Conservation (phyloP, 2,329 filamentous ascomycete species). For the Talaromyces pinophilus region DNA sequence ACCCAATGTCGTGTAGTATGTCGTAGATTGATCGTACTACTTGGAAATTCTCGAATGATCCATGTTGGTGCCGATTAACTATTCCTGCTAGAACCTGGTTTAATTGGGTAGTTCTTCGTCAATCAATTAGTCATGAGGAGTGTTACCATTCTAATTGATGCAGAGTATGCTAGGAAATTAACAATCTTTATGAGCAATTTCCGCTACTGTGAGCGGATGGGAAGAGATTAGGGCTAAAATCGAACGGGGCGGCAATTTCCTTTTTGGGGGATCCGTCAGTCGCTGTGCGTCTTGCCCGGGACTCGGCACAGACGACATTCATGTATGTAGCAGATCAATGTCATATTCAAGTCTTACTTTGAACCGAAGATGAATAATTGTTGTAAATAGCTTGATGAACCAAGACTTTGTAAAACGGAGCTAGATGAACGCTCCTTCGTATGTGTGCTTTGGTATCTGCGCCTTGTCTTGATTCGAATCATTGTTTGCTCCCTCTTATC, state of each 20-base stretch:
- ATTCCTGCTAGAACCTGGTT: not conserved
- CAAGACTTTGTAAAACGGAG: not conserved
- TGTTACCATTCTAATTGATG: not conserved
- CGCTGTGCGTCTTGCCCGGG: not conserved
- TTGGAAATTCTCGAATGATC: not conserved
- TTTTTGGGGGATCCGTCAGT: not conserved
- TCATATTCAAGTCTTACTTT: not conserved
- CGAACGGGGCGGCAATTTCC: not conserved
- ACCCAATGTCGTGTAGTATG: not conserved
- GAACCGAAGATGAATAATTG: not conserved
- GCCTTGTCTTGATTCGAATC: not conserved
- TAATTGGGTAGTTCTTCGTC: not conserved
- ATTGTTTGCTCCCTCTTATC: not conserved
- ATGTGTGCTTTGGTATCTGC: not conserved
- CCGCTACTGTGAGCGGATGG: not conserved
- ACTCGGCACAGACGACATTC: not conserved
- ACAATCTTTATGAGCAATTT: not conserved
- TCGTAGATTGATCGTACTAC: not conserved
- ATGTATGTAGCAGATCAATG: not conserved
- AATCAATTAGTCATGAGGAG: not conserved
- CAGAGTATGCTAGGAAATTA: not conserved
- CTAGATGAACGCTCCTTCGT: not conserved
- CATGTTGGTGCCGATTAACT: not conserved
- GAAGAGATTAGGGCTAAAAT: not conserved
- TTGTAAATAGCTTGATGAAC: not conserved